Conservation (phyloP, 2,329 filamentous ascomycete species). For the Botrytis fragariae region DNA sequence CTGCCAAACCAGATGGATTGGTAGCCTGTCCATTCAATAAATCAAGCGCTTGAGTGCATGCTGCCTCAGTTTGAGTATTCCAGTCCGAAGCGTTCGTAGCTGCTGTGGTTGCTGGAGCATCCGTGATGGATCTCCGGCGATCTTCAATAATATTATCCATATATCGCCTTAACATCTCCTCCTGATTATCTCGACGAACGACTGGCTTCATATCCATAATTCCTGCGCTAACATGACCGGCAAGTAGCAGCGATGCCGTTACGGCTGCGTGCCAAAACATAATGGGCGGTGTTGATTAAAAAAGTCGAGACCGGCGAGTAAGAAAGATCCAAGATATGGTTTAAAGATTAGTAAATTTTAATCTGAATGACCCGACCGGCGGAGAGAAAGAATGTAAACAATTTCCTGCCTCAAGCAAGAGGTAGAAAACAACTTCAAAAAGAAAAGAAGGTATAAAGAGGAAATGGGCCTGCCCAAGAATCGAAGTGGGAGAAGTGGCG, state of each 20-base stretch:
- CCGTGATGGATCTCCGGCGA: slow-evolving; percentile 10
- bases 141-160: slow-evolving; percentile 34
- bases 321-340: slow-evolving; percentile 6
- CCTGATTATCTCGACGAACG: slow-evolving; percentile 21
- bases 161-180: slow-evolving; percentile 35
- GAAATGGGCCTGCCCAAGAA: slow-evolving; percentile 33
- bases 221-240: slow-evolving; percentile 34
- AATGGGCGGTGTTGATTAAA: slow-evolving; percentile 17
- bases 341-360: slow-evolving; percentile 21
- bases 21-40: slow-evolving; percentile 54
- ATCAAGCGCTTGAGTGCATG: slow-evolving; percentile 58
- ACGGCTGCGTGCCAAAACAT: slow-evolving; percentile 30
- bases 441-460: slow-evolving; percentile 27
- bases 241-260: slow-evolving; percentile 30
- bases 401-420: slow-evolving; percentile 23
- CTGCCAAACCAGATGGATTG: slow-evolving; percentile 73
- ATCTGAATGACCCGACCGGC: slow-evolving; percentile 30
- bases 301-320: slow-evolving; percentile 10
- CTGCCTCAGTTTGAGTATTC: slow-evolving; percentile 53
- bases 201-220: slow-evolving; percentile 20
- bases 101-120: slow-evolving; percentile 13
- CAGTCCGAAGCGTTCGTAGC: slow-evolving; percentile 47
- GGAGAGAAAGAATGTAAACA: slow-evolving; percentile 29
- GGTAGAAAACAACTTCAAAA: slow-evolving; percentile 12
- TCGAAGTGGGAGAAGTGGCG: slow-evolving; percentile 26